Percentiles rank a stretch among this genome's conserved stretches.
phyloP scores from a whole-genome alignment of 305 asterid genomes.

The Solanum hybrid region DNA sequence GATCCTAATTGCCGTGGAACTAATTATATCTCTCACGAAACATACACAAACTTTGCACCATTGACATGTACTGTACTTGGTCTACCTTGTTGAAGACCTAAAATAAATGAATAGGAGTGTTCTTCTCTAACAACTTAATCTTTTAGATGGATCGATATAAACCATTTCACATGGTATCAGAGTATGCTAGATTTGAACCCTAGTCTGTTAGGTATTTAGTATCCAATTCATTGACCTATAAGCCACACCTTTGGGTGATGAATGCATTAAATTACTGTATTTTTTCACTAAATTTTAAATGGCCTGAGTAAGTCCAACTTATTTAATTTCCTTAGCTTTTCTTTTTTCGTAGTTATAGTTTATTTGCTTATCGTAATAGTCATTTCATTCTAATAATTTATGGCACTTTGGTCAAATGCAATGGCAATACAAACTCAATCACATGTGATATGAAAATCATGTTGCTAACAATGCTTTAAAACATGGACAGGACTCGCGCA shows the following conservation, averaged over 20 bases:
- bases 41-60: background rate
- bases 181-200: background rate
- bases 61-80: background rate
- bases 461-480: slow-evolving; percentile 12
- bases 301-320: background rate
- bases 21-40: background rate
- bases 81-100: background rate
- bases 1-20: background rate
- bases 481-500: slow-evolving; percentile 34
- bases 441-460: slow-evolving; percentile 7
- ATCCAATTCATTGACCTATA: background rate
- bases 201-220: background rate
- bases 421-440: background rate
- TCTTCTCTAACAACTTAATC: background rate
- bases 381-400: background rate
- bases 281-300: background rate
- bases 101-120: background rate
- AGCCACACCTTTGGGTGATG: background rate
- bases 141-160: background rate
- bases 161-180: background rate
- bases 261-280: background rate
- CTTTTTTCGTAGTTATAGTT: background rate
- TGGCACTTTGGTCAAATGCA: background rate
- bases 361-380: background rate
- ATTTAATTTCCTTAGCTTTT: background rate